phyloP scores from a whole-genome alignment of 177 flowering plant genomes.

The Vitis hybrid region DNA sequence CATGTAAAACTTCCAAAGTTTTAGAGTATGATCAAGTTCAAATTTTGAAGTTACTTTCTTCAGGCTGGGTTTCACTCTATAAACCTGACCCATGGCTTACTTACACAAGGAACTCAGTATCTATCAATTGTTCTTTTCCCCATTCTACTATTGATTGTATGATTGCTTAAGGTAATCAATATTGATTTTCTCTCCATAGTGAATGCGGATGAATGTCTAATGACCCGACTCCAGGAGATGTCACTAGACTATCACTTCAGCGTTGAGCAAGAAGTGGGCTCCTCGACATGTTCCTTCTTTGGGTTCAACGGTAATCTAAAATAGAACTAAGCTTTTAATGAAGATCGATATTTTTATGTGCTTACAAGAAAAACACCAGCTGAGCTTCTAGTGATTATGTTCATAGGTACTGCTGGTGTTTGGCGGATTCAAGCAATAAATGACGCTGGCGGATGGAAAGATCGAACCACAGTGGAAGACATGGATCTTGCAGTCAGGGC shows the following conservation, averaged over 20 bases:
- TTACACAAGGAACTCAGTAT: no score
- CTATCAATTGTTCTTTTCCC: no score
- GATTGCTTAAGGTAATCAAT: neutral
- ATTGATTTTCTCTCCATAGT: slow-evolving; percentile 21
- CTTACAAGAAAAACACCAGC: neutral
- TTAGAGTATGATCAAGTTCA: no score
- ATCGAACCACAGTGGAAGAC: slow-evolving; percentile 65
- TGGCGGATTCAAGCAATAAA: slow-evolving; percentile 53
- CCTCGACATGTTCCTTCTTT: slow-evolving; percentile 57
- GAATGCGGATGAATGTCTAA: slow-evolving; percentile 56
- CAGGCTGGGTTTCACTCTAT: no score
- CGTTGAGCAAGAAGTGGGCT: slow-evolving; percentile 73
- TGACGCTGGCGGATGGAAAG: slow-evolving; percentile 74
- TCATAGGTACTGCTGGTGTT: slow-evolving; percentile 60
- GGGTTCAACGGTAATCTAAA: slow-evolving; percentile 56
- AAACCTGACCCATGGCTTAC: no score
- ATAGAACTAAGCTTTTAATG: neutral
- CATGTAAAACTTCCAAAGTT: no score
- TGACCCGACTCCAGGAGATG: slow-evolving; percentile 70
- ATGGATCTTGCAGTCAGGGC: slow-evolving; percentile 76
- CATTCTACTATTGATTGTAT: neutral
- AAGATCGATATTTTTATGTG: neutral
- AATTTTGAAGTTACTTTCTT: no score
- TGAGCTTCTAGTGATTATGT: neutral
- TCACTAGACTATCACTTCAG: slow-evolving; percentile 62